Evolutionary conservation across 139 green algal genomes (phyloP).

Genomic region (Chlamydomonas incerta): DNA sequence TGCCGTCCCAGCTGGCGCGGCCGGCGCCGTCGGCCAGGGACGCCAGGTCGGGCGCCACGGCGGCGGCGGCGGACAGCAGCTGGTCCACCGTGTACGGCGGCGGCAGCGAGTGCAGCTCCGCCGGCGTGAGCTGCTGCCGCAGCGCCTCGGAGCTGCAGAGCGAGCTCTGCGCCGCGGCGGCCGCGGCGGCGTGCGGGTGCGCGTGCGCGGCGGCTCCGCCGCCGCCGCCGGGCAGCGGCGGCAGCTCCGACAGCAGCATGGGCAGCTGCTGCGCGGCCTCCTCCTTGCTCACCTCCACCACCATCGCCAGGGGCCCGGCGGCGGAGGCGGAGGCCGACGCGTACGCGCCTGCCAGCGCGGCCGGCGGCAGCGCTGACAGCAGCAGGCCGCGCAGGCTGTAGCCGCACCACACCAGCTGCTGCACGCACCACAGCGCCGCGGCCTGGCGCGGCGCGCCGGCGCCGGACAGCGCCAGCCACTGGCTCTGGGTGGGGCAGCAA

Average conservation of each 20-base stretch:
- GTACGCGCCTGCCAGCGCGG: background rate
- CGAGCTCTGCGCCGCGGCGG: background rate
- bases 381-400: constrained; percentile 38
- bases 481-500: background rate
- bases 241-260: background rate
- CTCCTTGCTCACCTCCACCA: constrained; percentile 40
- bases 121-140: background rate
- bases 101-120: background rate
- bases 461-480: constrained; percentile 25
- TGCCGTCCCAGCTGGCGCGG: background rate
- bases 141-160: background rate
- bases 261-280: constrained; percentile 34
- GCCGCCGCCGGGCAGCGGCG: background rate
- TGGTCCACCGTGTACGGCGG: background rate
- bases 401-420: constrained; percentile 40
- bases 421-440: constrained; percentile 21
- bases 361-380: background rate
- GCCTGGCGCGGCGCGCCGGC: background rate
- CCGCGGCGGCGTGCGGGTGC: background rate
- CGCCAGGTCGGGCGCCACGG: background rate
- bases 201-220: background rate
- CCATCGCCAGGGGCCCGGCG: background rate
- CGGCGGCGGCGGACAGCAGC: background rate
- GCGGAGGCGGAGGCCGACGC: background rate
- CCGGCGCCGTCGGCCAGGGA: background rate